phyloP scores from a whole-genome alignment of 2,329 filamentous ascomycete species.

The Tolypocladium ovalisporum region DNA sequence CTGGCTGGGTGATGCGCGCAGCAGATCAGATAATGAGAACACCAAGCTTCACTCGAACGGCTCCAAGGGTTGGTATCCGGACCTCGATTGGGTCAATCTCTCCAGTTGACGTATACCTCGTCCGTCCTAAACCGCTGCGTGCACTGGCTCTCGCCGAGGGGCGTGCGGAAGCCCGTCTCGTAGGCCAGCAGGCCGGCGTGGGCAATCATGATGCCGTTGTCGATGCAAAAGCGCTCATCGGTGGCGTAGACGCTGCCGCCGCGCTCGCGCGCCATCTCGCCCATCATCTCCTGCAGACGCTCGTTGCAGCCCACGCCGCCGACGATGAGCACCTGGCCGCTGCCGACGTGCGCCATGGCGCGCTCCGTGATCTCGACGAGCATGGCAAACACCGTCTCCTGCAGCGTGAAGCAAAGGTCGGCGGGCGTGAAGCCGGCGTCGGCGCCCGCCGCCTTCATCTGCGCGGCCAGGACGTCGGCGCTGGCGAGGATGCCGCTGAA shows the following conservation, averaged over 20 bases:
- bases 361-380: slow-evolving; percentile 96
- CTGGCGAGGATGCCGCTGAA: slow-evolving; percentile 86
- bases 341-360: slow-evolving; percentile 95
- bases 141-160: slow-evolving; percentile 71
- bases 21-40: background rate
- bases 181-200: slow-evolving; percentile 86
- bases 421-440: slow-evolving; percentile 57
- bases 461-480: slow-evolving; percentile 68
- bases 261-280: slow-evolving; percentile 78
- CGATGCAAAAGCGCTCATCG: slow-evolving; percentile 95
- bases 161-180: slow-evolving; percentile 66
- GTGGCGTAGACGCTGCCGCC: slow-evolving; percentile 89
- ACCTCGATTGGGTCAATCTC: slow-evolving; percentile 34
- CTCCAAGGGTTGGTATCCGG: background rate
- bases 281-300: slow-evolving; percentile 97
- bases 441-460: slow-evolving; percentile 41
- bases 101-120: slow-evolving; percentile 71
- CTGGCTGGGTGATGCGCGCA: background rate
- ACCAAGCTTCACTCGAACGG: background rate
- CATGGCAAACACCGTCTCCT: slow-evolving; percentile 96
- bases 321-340: slow-evolving; percentile 82
- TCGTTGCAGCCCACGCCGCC: slow-evolving; percentile 95
- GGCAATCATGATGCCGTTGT: slow-evolving; percentile 99
- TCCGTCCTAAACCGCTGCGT: slow-evolving; percentile 77
- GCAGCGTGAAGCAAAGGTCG: slow-evolving; percentile 86